Evolutionary conservation across 164 flowering plant species (phyloP).

Genomic region (Brasenia schreberi): DNA sequence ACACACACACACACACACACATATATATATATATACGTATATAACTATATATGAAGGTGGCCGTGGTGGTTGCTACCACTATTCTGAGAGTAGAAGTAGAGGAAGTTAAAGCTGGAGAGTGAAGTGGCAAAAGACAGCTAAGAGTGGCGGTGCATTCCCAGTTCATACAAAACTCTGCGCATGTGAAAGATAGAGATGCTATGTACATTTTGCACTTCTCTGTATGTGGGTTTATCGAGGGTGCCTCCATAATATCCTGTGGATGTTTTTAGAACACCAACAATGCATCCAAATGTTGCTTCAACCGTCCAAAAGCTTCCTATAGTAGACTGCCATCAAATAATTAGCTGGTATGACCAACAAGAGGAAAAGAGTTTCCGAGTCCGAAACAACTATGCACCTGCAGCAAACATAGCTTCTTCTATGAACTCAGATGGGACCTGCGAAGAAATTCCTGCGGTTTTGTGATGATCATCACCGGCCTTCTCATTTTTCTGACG

Average conservation of each 20-base stretch:
- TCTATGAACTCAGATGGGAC: conserved; percentile 8
- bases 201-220: conserved; percentile 10
- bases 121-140: too few relatives aligned
- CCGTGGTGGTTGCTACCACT: too few relatives aligned
- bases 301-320: conserved; percentile 15
- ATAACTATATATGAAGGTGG: too few relatives aligned
- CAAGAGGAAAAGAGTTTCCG: conserved; percentile 1
- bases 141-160: too few relatives aligned
- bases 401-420: conserved; percentile 20
- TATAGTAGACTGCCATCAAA: background rate
- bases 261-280: conserved; percentile 16
- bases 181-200: too few relatives aligned
- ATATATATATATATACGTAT: too few relatives aligned
- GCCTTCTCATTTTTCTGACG: conserved; percentile 1
- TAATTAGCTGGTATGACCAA: too few relatives aligned
- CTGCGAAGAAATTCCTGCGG: background rate
- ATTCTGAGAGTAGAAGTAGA: too few relatives aligned
- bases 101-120: too few relatives aligned
- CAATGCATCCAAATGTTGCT: conserved; percentile 17
- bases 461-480: conserved; percentile 1
- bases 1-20: too few relatives aligned
- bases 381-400: conserved; percentile 1
- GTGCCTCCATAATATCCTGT: conserved; percentile 19
- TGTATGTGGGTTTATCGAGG: conserved; percentile 10
- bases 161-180: too few relatives aligned